phyloP scores from a whole-genome alignment of 2,329 filamentous ascomycete species.

The Penicillium italicum region DNA sequence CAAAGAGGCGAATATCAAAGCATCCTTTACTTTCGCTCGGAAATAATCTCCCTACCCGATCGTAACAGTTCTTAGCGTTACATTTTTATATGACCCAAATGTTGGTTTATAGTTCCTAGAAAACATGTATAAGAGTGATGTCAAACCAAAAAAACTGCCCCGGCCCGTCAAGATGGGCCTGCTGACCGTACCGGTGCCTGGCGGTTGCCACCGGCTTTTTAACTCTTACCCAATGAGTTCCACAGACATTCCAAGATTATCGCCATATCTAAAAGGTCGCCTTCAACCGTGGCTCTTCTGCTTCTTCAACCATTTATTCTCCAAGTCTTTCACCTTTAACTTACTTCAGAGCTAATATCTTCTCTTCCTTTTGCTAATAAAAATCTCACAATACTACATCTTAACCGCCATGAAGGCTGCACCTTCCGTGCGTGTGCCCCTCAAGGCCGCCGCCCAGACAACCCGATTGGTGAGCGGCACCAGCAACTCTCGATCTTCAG shows the following conservation, averaged over 20 bases:
- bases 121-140: background rate
- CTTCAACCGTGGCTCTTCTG: slow-evolving; percentile 9
- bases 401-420: slow-evolving; percentile 27
- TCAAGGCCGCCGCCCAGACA: slow-evolving; percentile 12
- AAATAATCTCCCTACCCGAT: background rate
- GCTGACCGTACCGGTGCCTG: slow-evolving; percentile 23
- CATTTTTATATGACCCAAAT: background rate
- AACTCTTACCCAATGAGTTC: slow-evolving; percentile 4
- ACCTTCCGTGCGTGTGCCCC: slow-evolving; percentile 27
- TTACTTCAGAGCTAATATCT: background rate
- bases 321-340: background rate
- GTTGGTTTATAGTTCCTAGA: background rate
- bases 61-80: background rate
- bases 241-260: slow-evolving; percentile 3
- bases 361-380: background rate
- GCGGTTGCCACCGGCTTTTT: slow-evolving; percentile 27
- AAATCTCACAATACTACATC: background rate
- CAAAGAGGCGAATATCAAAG: background rate
- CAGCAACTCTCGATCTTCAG: slow-evolving; percentile 31
- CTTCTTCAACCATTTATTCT: background rate
- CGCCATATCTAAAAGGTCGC: slow-evolving; percentile 4
- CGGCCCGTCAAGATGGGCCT: slow-evolving; percentile 6
- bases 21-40: background rate
- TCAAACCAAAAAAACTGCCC: too few species aligned
- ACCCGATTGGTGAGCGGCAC: slow-evolving; percentile 33